Evolutionary conservation across 2,329 filamentous ascomycete genomes (phyloP).

Genomic region (Ophiostoma sp.): DNA sequence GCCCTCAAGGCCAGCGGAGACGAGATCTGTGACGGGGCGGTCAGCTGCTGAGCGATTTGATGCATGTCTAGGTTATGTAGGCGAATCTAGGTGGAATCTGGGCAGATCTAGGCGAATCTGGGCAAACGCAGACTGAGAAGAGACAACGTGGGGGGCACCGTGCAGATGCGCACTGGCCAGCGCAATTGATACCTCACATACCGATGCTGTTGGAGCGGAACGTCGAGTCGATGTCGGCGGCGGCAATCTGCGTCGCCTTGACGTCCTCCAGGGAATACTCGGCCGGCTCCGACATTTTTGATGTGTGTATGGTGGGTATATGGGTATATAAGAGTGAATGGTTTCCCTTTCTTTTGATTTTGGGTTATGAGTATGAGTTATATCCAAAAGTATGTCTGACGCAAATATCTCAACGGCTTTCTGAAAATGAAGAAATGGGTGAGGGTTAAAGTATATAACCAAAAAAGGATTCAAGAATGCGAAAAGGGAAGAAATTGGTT

Average conservation of each 20-base stretch:
- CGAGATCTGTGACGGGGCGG: constrained; percentile 49
- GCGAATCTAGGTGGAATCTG: not conserved
- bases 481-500: not conserved
- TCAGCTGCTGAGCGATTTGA: constrained; percentile 12
- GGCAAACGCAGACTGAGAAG: not conserved
- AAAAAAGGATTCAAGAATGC: not conserved
- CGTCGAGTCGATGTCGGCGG: constrained; percentile 60
- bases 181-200: constrained; percentile 35
- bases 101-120: not conserved
- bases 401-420: not conserved
- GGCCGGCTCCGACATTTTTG: constrained; percentile 34
- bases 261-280: constrained; percentile 60
- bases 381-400: not conserved
- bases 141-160: not conserved
- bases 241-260: constrained; percentile 48
- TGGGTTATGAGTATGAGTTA: not conserved
- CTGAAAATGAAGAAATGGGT: not conserved
- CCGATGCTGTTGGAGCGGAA: constrained; percentile 64
- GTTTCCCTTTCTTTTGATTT: not conserved
- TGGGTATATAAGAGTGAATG: constrained; percentile 4
- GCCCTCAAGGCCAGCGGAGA: constrained; percentile 62
- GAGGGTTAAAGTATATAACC: not conserved
- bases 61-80: not conserved
- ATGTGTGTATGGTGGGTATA: not conserved
- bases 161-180: constrained; percentile 33